These are phyloP conservation scores for Hydnomerulius pinastri DNA, from an alignment of 768 basidiomycete species.

Conservation along the genomic window DNA sequence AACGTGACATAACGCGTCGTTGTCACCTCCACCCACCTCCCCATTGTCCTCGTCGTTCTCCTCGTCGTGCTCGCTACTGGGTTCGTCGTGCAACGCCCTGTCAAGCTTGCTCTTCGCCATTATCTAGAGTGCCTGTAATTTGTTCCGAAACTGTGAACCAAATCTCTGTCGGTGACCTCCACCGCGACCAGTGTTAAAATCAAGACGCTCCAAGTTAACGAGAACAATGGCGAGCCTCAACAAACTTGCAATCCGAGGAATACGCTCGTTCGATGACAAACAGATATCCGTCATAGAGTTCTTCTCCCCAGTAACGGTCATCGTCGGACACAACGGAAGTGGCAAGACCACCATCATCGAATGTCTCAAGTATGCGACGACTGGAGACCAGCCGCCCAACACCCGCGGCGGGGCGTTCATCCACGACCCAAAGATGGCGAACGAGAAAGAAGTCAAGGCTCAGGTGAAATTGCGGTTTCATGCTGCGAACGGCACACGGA, in stretches of 20 bases:
- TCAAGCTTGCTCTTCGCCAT: no score
- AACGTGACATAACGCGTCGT: no score
- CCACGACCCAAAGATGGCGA: slow-evolving; percentile 99
- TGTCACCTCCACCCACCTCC: no score
- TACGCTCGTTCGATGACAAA: slow-evolving; percentile 97
- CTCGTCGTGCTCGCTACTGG: no score
- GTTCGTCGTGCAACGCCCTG: no score
- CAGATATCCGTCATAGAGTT: slow-evolving; percentile 93
- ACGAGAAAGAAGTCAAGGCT: slow-evolving; percentile 98
- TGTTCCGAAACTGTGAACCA: no score
- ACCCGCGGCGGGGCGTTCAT: slow-evolving; percentile 98
- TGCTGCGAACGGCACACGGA: slow-evolving; percentile 85
- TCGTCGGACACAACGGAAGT: slow-evolving; percentile 97
- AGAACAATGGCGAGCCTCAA: slow-evolving; percentile 74
- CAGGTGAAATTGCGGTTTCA: slow-evolving; percentile 94
- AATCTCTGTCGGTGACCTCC: no score
- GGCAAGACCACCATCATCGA: slow-evolving; percentile 99
- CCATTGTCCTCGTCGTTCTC: no score
- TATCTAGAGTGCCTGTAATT: no score
- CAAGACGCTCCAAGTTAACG: no score
- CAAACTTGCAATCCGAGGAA: slow-evolving; percentile 92
- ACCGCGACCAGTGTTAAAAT: no score
- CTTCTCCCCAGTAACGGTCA: slow-evolving; percentile 96
- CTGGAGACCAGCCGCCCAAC: slow-evolving; percentile 96
- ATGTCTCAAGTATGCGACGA: slow-evolving; percentile 98